phyloP scores from a whole-genome alignment of 1,139 yeast species.

The Magnusiomyces clavatus region DNA sequence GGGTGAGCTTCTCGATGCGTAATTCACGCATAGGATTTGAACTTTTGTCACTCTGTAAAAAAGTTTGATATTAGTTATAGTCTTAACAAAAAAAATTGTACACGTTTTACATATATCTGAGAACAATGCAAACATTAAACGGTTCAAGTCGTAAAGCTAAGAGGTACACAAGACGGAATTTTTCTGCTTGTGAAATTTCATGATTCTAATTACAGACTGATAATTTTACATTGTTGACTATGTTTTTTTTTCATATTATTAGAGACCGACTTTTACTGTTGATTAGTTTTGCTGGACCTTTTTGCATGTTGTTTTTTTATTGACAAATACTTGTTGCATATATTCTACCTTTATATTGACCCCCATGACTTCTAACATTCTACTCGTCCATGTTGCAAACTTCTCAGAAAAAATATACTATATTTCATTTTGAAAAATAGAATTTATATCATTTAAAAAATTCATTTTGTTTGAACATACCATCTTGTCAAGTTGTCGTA shows the following conservation, averaged over 20 bases:
- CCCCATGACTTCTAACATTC: no score
- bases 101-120: no score
- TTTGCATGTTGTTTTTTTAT: no score
- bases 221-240: not conserved
- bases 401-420: no score
- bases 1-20: slow-evolving; percentile 98
- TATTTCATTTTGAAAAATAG: no score
- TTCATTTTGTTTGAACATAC: not conserved
- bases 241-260: no score
- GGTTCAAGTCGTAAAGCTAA: not conserved
- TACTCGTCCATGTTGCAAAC: no score
- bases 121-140: not conserved
- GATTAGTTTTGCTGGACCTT: no score
- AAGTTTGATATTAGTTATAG: slow-evolving; percentile 7
- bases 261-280: no score
- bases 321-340: no score
- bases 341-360: no score
- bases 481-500: slow-evolving; percentile 7
- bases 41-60: slow-evolving; percentile 31
- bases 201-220: not conserved
- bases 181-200: no score
- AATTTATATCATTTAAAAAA: not conserved
- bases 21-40: slow-evolving; percentile 93
- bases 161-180: not conserved
- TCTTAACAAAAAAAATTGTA: not conserved